A percentile compares a stretch with the other conserved stretches of the same genome.
phyloP scores from a whole-genome alignment of 1,139 yeast genomes.

The Kurtzmaniella quercitrusa region DNA sequence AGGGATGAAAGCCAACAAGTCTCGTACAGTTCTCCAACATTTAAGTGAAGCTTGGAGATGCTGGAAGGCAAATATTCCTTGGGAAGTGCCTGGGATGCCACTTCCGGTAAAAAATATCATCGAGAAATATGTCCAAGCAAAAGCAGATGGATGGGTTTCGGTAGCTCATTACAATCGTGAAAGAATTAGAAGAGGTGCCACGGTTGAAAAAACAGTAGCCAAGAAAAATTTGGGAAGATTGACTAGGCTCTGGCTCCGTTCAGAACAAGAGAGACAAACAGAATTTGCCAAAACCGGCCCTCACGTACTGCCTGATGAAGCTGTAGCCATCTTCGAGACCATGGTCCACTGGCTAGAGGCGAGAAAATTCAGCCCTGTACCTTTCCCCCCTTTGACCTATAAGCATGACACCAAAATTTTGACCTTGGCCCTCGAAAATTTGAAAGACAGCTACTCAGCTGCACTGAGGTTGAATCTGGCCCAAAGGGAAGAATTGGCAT shows the following conservation, averaged over 20 bases:
- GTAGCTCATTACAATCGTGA: conserved; percentile 93
- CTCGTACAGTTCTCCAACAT: conserved; percentile 87
- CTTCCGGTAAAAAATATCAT: conserved; percentile 84
- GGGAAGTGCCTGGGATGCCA: conserved; percentile 98
- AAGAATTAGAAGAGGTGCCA: conserved; percentile 79
- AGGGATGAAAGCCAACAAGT: conserved; percentile 82
- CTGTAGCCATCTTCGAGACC: conserved; percentile 78
- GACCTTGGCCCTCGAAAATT: conserved; percentile 81
- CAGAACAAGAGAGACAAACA: conserved; percentile 86
- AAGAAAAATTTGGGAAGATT: conserved; percentile 88
- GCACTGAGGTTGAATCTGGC: conserved; percentile 70
- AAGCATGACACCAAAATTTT: conserved; percentile 90
- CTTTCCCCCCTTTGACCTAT: conserved; percentile 89
- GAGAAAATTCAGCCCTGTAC: conserved; percentile 79
- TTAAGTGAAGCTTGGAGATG: conserved; percentile 98
- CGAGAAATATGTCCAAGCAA: conserved; percentile 84
- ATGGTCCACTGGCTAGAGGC: conserved; percentile 94
- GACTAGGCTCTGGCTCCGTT: conserved; percentile 87
- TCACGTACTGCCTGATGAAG: conserved; percentile 79
- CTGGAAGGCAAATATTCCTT: conserved; percentile 98
- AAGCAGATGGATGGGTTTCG: conserved; percentile 96
- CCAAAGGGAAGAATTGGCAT: conserved; percentile 88
- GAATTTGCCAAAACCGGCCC: conserved; percentile 86
- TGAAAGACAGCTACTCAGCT: conserved; percentile 81
- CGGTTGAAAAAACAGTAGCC: conserved; percentile 91